Conservation (phyloP, 305 asterid species). For the Solanum chacoense region DNA sequence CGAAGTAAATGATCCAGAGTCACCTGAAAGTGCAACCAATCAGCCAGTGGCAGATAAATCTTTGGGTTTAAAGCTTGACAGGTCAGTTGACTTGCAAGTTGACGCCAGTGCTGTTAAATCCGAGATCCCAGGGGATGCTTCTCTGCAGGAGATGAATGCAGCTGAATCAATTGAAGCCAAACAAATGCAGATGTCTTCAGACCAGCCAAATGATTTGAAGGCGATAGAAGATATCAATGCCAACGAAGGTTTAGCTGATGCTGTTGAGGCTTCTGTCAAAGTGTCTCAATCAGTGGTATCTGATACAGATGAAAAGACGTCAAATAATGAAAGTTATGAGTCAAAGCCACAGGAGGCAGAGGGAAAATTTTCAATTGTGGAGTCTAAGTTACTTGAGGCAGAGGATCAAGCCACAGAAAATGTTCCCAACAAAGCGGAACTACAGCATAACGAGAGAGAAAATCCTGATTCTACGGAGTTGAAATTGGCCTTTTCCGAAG, state of each 20-base stretch:
- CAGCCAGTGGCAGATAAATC: slow-evolving; percentile 13
- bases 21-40: slow-evolving; percentile 12
- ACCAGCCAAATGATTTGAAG: slow-evolving; percentile 1
- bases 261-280: background rate
- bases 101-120: background rate
- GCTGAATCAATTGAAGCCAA: slow-evolving; percentile 8
- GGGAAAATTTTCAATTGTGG: background rate
- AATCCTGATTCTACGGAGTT: background rate
- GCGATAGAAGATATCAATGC: slow-evolving; percentile 13
- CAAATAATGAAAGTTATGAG: background rate
- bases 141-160: slow-evolving; percentile 1
- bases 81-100: background rate
- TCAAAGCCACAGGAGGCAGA: background rate
- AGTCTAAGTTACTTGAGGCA: slow-evolving; percentile 1
- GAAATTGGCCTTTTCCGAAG: background rate
- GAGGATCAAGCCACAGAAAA: background rate
- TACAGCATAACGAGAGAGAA: background rate
- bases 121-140: slow-evolving; percentile 8
- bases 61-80: slow-evolving; percentile 10
- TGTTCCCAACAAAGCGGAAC: background rate
- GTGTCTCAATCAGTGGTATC: background rate
- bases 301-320: background rate
- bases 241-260: background rate
- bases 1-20: slow-evolving; percentile 1
- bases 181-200: slow-evolving; percentile 9